These are phyloP conservation scores for Penicillium sp. DNA, from an alignment of 2,329 filamentous ascomycete genomes.

Conservation along the genomic window DNA sequence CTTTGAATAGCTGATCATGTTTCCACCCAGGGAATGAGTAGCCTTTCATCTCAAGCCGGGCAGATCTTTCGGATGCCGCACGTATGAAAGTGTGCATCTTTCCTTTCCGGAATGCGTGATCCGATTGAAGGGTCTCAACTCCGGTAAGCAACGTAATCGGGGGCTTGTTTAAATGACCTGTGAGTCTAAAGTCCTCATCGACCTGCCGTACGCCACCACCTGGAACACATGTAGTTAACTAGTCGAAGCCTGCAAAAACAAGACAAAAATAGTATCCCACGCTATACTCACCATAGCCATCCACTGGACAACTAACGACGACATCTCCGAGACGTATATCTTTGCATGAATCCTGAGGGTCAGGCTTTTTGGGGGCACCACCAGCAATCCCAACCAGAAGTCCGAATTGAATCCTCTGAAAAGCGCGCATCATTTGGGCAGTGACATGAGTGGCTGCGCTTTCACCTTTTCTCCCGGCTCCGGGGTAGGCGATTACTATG, in stretches of 20 bases:
- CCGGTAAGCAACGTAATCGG: slow-evolving; percentile 5
- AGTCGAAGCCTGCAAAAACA: background rate
- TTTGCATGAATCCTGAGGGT: background rate
- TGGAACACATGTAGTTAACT: background rate
- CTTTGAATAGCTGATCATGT: background rate
- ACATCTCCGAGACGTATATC: slow-evolving; percentile 17
- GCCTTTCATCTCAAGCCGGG: background rate
- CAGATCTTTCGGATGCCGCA: background rate
- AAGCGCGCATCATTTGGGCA: slow-evolving; percentile 14
- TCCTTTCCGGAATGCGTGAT: background rate
- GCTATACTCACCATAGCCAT: background rate
- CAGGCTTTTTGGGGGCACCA: slow-evolving; percentile 9
- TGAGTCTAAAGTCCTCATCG: background rate
- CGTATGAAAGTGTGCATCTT: background rate
- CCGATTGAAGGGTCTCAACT: slow-evolving; percentile 8
- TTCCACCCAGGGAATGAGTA: background rate
- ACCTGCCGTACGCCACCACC: background rate
- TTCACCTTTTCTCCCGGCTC: background rate
- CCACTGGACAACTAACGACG: slow-evolving; percentile 10
- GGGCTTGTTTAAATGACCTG: slow-evolving; percentile 4
- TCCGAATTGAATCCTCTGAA: slow-evolving; percentile 12
- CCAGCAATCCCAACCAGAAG: slow-evolving; percentile 18
- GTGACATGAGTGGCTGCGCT: slow-evolving; percentile 15
- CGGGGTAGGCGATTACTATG: slow-evolving; percentile 11
- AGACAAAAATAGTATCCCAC: too few species aligned